A percentile compares a stretch with the other conserved stretches of the same genome.
These are phyloP conservation scores for Albifimbria verrucaria DNA, from an alignment of 2,329 filamentous ascomycete genomes.

Conservation along the genomic window DNA sequence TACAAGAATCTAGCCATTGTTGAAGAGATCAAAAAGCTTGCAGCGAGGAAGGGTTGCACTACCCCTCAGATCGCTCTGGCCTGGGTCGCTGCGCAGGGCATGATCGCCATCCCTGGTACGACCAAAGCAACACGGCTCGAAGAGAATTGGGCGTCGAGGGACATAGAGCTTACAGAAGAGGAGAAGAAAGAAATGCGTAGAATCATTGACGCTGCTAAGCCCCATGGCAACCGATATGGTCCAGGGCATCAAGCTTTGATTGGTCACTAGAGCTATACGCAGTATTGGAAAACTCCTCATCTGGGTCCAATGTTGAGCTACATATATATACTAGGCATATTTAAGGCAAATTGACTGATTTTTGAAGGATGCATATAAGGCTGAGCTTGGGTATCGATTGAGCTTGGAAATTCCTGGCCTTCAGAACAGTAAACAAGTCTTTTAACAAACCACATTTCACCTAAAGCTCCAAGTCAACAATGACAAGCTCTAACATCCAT, in stretches of 20 bases:
- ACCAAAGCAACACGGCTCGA: slow-evolving; percentile 35
- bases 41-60: slow-evolving; percentile 23
- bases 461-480: too few species aligned
- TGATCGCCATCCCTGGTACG: slow-evolving; percentile 45
- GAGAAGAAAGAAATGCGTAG: slow-evolving; percentile 35
- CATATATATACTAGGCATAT: too few species aligned
- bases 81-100: slow-evolving; percentile 35
- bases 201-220: slow-evolving; percentile 27
- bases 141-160: slow-evolving; percentile 34
- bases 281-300: too few species aligned
- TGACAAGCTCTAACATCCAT: too few species aligned
- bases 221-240: neutral
- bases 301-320: too few species aligned
- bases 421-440: too few species aligned
- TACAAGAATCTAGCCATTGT: slow-evolving; percentile 39
- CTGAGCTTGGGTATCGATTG: too few species aligned
- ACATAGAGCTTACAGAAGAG: slow-evolving; percentile 32
- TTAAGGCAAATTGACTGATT: too few species aligned
- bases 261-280: neutral
- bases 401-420: too few species aligned
- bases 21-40: slow-evolving; percentile 37
- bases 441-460: too few species aligned
- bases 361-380: too few species aligned
- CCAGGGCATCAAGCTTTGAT: neutral
- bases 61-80: slow-evolving; percentile 34